Percentiles rank a stretch among this genome's conserved stretches.
phyloP scores from a whole-genome alignment of 2,329 filamentous ascomycete genomes.

The Talaromyces sp. region DNA sequence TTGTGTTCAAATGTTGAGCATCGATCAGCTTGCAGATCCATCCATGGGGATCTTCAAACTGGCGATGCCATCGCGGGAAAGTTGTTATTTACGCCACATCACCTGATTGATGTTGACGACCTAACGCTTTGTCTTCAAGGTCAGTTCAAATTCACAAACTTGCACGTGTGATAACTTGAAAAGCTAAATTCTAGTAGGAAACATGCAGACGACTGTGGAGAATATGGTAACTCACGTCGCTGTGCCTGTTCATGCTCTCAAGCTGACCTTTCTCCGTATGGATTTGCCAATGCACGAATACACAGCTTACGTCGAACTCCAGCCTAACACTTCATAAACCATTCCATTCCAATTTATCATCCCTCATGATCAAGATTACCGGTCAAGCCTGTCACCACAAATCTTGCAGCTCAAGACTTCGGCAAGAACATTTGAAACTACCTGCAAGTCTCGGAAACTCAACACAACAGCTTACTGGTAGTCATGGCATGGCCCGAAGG shows the following conservation, averaged over 20 bases:
- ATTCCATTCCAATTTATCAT: slow-evolving; percentile 21
- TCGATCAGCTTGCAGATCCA: neutral
- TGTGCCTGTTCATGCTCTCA: slow-evolving; percentile 4
- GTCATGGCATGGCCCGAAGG: neutral
- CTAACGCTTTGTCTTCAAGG: neutral
- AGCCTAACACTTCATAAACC: neutral
- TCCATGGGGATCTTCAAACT: neutral
- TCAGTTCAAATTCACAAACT: neutral
- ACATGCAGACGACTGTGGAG: slow-evolving; percentile 10
- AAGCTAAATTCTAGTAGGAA: slow-evolving; percentile 12
- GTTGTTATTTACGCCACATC: neutral
- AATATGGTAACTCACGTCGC: slow-evolving; percentile 20
- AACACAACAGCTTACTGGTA: neutral
- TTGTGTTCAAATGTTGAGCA: neutral
- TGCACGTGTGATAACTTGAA: neutral
- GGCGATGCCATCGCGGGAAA: neutral
- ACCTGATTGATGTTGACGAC: neutral
- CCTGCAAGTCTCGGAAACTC: slow-evolving; percentile 15
- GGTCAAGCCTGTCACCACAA: slow-evolving; percentile 17
- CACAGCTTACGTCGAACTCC: neutral
- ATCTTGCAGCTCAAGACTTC: slow-evolving; percentile 14
- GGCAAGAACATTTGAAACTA: slow-evolving; percentile 18
- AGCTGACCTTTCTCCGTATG: slow-evolving; percentile 18
- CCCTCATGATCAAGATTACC: slow-evolving; percentile 15
- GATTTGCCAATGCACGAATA: slow-evolving; percentile 7